Evolutionary conservation across 331 rosid species (phyloP), one percentile per base, ranked within the genome.

Genomic region (Pyrus hybrid): DNA sequence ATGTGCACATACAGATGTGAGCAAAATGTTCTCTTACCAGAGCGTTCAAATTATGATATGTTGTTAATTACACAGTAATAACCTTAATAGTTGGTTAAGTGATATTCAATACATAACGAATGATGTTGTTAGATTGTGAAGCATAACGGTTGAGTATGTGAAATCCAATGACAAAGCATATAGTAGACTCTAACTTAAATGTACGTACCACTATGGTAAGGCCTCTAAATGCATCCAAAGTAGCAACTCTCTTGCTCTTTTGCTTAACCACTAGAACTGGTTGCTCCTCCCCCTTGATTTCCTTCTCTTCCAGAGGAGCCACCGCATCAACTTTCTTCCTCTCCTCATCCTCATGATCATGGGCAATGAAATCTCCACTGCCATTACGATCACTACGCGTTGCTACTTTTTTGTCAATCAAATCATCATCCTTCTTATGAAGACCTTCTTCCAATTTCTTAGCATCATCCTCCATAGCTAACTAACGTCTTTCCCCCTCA

Each of bases 221-320:
- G 74, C 98, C 98, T 79, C 98, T 85, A 78, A 93, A 93, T 26
- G 93, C 90, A 83, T 93, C 98, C 13, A 93, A 80, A 68, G 98
- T 88, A 28, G 98, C 97, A 53, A 93, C 80, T 80, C 98, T 83
- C 84, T 91, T 91, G 67, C 86, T 66, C 77, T 80, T 93, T 23
- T 72, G 88, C 84, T 68, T 89, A 69, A 71, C 75, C 70, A 22
- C 79, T 72, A 17, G n/a, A 9, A 18, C 26, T 17, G 66, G 72
- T 9, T 71, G 67, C 49, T 76, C 72, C 69, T 72, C 79, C 25
- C 25, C 72, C 58, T 73, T 78, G 22, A 35, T 25, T 68, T 73
- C 73, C 32, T 68, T 76, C 68, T 10, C 67, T 66, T 7, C 68
- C 18, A 2, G 35, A 13, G 68, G 58, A 13, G 25, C 18, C 13